Conservation (phyloP, 106 monocot species). For the Dendrobium catenatum region DNA sequence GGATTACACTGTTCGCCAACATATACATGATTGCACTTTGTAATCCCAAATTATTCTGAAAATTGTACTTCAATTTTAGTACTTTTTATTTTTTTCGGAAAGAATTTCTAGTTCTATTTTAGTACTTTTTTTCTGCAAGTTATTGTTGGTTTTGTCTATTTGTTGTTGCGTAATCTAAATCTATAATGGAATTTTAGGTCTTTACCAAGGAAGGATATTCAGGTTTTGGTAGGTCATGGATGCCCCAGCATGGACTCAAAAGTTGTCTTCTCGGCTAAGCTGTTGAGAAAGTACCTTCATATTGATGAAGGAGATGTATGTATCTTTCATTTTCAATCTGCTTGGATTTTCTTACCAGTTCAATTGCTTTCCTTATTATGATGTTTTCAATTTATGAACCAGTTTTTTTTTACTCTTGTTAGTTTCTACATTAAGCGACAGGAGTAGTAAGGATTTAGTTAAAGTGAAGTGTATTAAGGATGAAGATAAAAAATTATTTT, state of each 20-base stretch:
- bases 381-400: not conserved
- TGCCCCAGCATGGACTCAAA: conserved; percentile 85
- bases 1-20: not conserved
- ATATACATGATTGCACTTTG: not conserved
- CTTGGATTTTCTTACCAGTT: not conserved
- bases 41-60: not conserved
- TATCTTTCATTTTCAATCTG: not conserved
- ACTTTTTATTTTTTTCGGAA: not conserved
- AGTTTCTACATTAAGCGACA: not conserved
- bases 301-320: conserved; percentile 99
- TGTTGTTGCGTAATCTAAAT: not conserved
- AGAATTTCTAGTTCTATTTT: not conserved
- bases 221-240: conserved; percentile 78
- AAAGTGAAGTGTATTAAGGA: too few relatives aligned
- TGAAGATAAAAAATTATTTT: too few relatives aligned
- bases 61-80: not conserved
- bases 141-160: not conserved
- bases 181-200: conserved; percentile 40
- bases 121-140: not conserved
- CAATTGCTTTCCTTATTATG: not conserved
- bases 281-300: conserved; percentile 86
- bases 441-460: too few relatives aligned
- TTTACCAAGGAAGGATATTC: conserved; percentile 76
- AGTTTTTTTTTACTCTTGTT: not conserved
- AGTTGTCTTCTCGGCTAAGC: conserved; percentile 84